phyloP scores from a whole-genome alignment of 371 early-diverging fungal species.

The Mortierella sp. region DNA sequence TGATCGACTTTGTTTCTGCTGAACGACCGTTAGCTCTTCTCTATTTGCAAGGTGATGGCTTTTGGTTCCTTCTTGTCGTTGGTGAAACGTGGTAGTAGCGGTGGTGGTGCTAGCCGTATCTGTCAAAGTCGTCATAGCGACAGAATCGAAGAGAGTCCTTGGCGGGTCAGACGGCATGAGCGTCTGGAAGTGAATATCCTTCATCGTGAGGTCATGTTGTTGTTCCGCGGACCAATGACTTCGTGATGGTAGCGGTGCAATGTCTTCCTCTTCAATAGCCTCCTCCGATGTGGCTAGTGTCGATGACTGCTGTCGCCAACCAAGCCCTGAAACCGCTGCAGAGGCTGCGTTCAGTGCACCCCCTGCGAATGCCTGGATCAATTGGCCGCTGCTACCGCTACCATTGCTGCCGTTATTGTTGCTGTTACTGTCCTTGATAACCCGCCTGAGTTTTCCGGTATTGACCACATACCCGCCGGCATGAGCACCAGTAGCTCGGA shows the following conservation, averaged over 20 bases:
- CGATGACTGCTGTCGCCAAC: constrained; percentile 25
- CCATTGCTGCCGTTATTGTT: not conserved
- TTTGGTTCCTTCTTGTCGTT: constrained; percentile 3
- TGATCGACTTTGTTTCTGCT: constrained; percentile 16
- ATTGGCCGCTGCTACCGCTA: constrained; percentile 22
- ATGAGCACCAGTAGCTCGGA: constrained; percentile 41
- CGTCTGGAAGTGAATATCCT: constrained; percentile 49
- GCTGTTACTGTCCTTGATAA: constrained; percentile 20
- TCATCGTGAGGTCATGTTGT: constrained; percentile 47
- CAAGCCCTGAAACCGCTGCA: constrained; percentile 36
- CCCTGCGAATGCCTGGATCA: constrained; percentile 34
- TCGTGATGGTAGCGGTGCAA: no score
- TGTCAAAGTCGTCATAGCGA: not conserved
- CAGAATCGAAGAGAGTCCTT: not conserved
- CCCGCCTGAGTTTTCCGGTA: constrained; percentile 37
- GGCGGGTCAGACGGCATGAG: constrained; percentile 5
- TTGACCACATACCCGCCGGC: constrained; percentile 38
- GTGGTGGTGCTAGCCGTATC: constrained; percentile 2
- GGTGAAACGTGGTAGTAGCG: not conserved
- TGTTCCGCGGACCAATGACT: no score
- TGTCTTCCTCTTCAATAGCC: no score
- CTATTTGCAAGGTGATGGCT: constrained; percentile 25
- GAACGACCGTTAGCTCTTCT: not conserved
- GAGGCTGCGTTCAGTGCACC: constrained; percentile 40
- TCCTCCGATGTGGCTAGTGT: not conserved